A percentile compares a stretch with the other conserved stretches of the same genome.
These are phyloP conservation scores for Parietichytrium sp. DNA, from an alignment of 108 stramenopile genomes.

Conservation along the genomic window DNA sequence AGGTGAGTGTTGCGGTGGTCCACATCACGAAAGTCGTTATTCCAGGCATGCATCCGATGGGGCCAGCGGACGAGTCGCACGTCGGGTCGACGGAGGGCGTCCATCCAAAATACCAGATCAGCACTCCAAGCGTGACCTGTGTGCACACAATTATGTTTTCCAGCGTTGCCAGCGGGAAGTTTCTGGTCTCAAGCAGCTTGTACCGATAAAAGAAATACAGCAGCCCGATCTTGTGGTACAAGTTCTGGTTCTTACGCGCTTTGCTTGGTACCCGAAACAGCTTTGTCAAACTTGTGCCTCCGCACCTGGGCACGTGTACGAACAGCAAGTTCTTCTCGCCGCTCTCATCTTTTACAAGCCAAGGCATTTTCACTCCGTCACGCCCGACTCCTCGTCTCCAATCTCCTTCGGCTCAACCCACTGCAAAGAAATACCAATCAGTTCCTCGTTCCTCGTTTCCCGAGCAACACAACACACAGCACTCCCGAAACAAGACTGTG, in stretches of 20 bases:
- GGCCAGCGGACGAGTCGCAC: not conserved
- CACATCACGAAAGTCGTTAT: constrained; percentile 7
- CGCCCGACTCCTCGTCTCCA: too few species aligned
- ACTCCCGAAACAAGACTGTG: too few species aligned
- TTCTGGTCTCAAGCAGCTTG: constrained; percentile 56
- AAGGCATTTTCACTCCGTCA: too few species aligned
- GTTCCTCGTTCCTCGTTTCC: too few species aligned
- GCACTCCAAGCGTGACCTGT: not conserved
- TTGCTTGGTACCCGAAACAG: constrained; percentile 60
- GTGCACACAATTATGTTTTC: constrained; percentile 37
- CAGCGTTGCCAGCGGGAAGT: constrained; percentile 61
- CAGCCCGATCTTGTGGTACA: constrained; percentile 51
- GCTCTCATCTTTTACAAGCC: too few species aligned
- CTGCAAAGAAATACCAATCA: too few species aligned
- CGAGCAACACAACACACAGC: too few species aligned
- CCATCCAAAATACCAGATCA: constrained; percentile 1
- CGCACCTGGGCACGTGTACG: constrained; percentile 68
- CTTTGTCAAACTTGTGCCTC: constrained; percentile 65
- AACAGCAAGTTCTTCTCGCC: constrained; percentile 67
- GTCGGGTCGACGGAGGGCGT: constrained; percentile 27
- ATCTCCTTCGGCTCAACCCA: too few species aligned
- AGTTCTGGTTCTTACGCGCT: constrained; percentile 40
- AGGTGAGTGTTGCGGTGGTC: constrained; percentile 32
- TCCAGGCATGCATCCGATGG: not conserved
- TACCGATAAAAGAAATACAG: constrained; percentile 65